Percentiles rank a stretch among this genome's conserved stretches.
Evolutionary conservation across 164 flowering plant genomes (phyloP).

Genomic region (Magnolia changhungtana): DNA sequence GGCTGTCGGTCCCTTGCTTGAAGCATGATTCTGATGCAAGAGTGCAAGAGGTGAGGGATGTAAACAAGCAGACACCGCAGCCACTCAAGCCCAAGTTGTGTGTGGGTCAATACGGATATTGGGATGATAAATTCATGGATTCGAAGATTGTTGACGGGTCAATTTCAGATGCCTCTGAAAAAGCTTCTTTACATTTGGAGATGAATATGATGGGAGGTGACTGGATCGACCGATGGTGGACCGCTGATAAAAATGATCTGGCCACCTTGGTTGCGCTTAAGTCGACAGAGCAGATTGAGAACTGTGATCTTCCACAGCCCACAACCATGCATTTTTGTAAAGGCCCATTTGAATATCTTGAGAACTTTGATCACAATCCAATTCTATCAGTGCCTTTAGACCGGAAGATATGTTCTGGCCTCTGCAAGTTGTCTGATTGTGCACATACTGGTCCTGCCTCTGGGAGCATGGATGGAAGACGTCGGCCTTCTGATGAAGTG

Average conservation of each 20-base stretch:
- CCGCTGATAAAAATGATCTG: constrained; percentile 43
- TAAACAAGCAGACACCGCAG: constrained; percentile 2
- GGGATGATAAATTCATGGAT: constrained; percentile 22
- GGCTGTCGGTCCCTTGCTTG: constrained; percentile 18
- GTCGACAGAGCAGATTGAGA: constrained; percentile 39
- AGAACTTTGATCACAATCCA: constrained; percentile 20
- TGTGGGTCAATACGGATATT: constrained; percentile 17
- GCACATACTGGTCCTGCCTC: constrained; percentile 18
- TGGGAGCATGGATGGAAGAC: constrained; percentile 15
- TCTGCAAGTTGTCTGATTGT: constrained; percentile 5
- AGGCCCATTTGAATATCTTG: constrained; percentile 21
- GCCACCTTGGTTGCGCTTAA: constrained; percentile 49
- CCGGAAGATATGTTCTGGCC: constrained; percentile 12
- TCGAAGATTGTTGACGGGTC: constrained; percentile 22
- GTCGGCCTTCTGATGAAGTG: constrained; percentile 14
- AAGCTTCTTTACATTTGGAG: constrained; percentile 27
- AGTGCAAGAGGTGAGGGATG: constrained; percentile 25
- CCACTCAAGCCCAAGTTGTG: constrained; percentile 20
- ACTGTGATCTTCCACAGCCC: constrained; percentile 55
- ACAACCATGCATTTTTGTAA: constrained; percentile 24
- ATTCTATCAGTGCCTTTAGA: constrained; percentile 22
- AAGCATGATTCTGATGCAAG: constrained; percentile 26
- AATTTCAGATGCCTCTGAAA: constrained; percentile 18
- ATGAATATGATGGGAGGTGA: constrained; percentile 35
- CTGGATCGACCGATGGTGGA: constrained; percentile 46